Evolutionary conservation across 2,329 filamentous ascomycete species (phyloP), one percentile per base, ranked within the genome.

Genomic region (Colletotrichum higginsianum): DNA sequence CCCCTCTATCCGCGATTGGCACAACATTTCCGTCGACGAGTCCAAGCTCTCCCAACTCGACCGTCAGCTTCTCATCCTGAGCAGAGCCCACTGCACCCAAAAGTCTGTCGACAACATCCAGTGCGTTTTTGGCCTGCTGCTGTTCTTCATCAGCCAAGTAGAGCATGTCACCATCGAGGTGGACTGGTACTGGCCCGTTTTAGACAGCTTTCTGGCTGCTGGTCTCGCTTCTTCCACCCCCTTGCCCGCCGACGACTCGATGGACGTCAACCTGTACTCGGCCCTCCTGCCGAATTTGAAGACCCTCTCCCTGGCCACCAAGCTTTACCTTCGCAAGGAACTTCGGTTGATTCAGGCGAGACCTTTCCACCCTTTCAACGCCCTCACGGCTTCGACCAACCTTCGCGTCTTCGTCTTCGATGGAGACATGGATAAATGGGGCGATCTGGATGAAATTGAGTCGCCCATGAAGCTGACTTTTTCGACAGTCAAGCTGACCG

Each of bases 101-200:
- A 67, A 53, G 16, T 21, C 30, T 3, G 8, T 16, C 21, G 67
- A 67, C 1, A 61, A 71, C 23, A 26, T 63, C 6, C 63, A 66
- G n/a, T 56, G 23, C 15, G n/a, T 71, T 4, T 50, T 67, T 6
- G 63, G 63, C 5, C 50, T 71, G 2, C 35, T 67, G 15, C 56
- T 71, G 4, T 30, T 66, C 16, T 15, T 71, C 4, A 21, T 71
- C 30, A 18, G 56, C n/a, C 9, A 44, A 12, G 44, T 49, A 26
- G 23, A 57, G 23, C 35, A 71, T 4, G 4, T 61, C n/a, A 26
- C n/a, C 21, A 13, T 71, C n/a, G 11, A 30, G 16, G 18, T 35
- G 15, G 64, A 47, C 21, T n/a, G 4, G 23, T 49, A 40, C 49
- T 60, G 38, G 15, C 12, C 9, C 6, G 38, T 26, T 2, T 15